These are phyloP conservation scores for Dimocarpus longan DNA, from an alignment of 345 rosid species.

Conservation along the genomic window DNA sequence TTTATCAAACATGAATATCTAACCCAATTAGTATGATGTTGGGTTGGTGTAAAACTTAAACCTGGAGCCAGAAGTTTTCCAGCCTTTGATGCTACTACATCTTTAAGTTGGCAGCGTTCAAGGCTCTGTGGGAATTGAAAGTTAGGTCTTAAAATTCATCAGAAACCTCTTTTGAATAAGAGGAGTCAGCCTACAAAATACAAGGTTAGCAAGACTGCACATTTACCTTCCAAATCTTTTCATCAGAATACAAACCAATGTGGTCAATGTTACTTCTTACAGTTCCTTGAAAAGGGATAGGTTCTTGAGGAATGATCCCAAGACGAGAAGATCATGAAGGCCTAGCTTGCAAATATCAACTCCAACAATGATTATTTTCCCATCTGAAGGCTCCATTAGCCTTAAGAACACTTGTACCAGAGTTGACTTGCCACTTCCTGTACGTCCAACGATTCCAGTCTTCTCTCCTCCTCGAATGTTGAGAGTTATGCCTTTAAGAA, in stretches of 20 bases:
- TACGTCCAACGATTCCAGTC: slow-evolving; percentile 86
- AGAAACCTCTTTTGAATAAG: background rate
- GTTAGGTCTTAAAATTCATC: background rate
- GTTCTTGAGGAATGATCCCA: slow-evolving; percentile 96
- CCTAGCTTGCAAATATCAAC: slow-evolving; percentile 70
- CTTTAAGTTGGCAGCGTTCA: slow-evolving; percentile 89
- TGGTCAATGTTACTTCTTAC: slow-evolving; percentile 94
- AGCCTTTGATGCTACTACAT: slow-evolving; percentile 64
- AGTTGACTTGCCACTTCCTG: slow-evolving; percentile 95
- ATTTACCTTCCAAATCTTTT: slow-evolving; percentile 88
- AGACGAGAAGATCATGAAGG: slow-evolving; percentile 83
- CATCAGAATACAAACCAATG: slow-evolving; percentile 66
- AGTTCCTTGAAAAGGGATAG: slow-evolving; percentile 91
- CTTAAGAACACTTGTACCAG: slow-evolving; percentile 85
- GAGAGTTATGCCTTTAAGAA: slow-evolving; percentile 80
- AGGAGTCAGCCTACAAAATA: background rate
- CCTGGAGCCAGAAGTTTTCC: slow-evolving; percentile 49
- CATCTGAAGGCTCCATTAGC: slow-evolving; percentile 84
- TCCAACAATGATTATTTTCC: slow-evolving; percentile 75
- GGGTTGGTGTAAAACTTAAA: background rate
- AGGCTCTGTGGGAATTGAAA: slow-evolving; percentile 54
- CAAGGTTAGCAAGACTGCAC: background rate
- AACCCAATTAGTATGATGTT: background rate
- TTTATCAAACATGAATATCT: background rate
- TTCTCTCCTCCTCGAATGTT: slow-evolving; percentile 83